Conservation (phyloP, 495 filamentous ascomycete genomes). For the Neurospora sp. region DNA sequence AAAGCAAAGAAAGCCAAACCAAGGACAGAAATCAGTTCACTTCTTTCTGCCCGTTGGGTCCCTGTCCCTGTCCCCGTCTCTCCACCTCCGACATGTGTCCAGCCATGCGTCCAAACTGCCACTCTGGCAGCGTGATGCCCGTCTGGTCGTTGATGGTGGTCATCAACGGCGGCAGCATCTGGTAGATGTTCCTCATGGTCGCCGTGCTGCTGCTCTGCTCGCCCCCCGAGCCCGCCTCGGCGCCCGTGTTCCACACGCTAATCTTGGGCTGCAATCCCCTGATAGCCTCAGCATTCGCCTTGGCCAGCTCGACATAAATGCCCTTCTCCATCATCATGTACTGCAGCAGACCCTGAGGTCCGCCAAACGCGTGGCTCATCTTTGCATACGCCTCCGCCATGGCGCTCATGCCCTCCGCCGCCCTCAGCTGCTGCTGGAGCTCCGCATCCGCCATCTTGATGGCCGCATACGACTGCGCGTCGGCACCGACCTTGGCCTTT, state of each 20-base stretch:
- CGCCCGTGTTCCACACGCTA: slow-evolving; percentile 75
- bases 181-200: slow-evolving; percentile 51
- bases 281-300: slow-evolving; percentile 61
- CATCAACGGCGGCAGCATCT: slow-evolving; percentile 68
- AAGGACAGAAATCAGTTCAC: background rate
- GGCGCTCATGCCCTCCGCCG: slow-evolving; percentile 62
- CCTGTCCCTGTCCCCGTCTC: background rate
- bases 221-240: slow-evolving; percentile 24
- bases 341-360: slow-evolving; percentile 61
- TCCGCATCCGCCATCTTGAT: slow-evolving; percentile 54
- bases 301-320: slow-evolving; percentile 53
- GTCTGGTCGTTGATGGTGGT: slow-evolving; percentile 78
- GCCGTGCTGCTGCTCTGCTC: slow-evolving; percentile 24
- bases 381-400: slow-evolving; percentile 69
- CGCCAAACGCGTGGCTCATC: slow-evolving; percentile 61
- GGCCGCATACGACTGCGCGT: slow-evolving; percentile 30
- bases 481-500: slow-evolving; percentile 31
- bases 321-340: slow-evolving; percentile 70
- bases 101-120: slow-evolving; percentile 49
- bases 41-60: background rate
- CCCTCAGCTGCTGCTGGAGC: slow-evolving; percentile 51
- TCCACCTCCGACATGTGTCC: slow-evolving; percentile 18
- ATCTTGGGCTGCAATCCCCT: slow-evolving; percentile 78
- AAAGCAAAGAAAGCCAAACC: background rate
- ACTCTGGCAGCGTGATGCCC: slow-evolving; percentile 62